phyloP scores from a whole-genome alignment of 176 grass and related monocot species.

The Phoenix dactylifera region DNA sequence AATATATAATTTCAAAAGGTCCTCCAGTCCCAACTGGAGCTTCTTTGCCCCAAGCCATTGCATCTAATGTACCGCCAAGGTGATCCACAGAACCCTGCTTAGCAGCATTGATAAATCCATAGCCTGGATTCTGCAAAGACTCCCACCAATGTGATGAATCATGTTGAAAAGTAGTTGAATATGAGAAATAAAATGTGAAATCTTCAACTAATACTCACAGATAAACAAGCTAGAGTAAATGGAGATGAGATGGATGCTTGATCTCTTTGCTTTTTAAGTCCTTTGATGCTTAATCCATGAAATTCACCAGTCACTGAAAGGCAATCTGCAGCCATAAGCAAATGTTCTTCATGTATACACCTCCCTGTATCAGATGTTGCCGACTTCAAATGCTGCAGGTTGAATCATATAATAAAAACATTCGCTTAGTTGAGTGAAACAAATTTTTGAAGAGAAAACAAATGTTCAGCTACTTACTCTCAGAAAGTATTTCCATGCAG shows the following conservation, averaged over 20 bases:
- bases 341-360: slow-evolving; percentile 47
- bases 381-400: slow-evolving; percentile 64
- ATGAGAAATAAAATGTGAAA: slow-evolving; percentile 11
- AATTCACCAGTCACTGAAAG: slow-evolving; percentile 71
- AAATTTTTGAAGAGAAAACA: slow-evolving; percentile 21
- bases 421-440: not conserved
- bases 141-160: slow-evolving; percentile 15
- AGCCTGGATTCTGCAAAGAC: slow-evolving; percentile 63
- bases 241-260: slow-evolving; percentile 60
- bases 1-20: slow-evolving; percentile 62
- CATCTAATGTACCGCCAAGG: slow-evolving; percentile 66
- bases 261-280: slow-evolving; percentile 57
- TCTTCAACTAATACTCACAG: slow-evolving; percentile 41
- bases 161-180: slow-evolving; percentile 4
- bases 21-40: slow-evolving; percentile 61
- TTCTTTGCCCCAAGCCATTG: slow-evolving; percentile 85
- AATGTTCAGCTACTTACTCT: slow-evolving; percentile 35
- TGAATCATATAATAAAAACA: slow-evolving; percentile 15
- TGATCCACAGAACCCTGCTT: slow-evolving; percentile 66
- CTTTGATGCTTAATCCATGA: slow-evolving; percentile 62
- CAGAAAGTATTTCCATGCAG: slow-evolving; percentile 74
- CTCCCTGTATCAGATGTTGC: slow-evolving; percentile 56
- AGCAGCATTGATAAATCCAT: slow-evolving; percentile 73
- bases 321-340: slow-evolving; percentile 57
- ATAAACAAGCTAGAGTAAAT: slow-evolving; percentile 89